Percentiles rank a stretch among this genome's conserved stretches.
Evolutionary conservation across 495 filamentous ascomycete species (phyloP).

Genomic region (Talaromyces adpressus): DNA sequence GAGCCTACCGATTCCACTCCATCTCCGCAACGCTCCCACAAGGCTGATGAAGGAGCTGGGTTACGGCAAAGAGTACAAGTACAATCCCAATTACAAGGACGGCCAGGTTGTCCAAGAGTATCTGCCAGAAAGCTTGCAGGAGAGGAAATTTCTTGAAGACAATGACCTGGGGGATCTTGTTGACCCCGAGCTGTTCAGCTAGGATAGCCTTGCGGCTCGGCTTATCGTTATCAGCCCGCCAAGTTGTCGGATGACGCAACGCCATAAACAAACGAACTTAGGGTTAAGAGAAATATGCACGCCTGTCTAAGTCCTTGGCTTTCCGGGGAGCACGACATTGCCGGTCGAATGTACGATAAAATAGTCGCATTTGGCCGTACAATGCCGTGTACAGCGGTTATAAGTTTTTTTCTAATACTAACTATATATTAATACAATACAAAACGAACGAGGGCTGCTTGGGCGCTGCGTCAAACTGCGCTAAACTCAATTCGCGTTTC

Average conservation of each 20-base stretch:
- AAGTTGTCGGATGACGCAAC: background rate
- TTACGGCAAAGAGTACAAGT: constrained; percentile 89
- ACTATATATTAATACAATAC: too few relatives aligned
- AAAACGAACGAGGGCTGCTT: too few relatives aligned
- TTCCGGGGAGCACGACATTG: too few relatives aligned
- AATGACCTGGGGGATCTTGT: constrained; percentile 69
- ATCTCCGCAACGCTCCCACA: constrained; percentile 88
- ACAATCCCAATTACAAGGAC: constrained; percentile 81
- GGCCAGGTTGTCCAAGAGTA: constrained; percentile 89
- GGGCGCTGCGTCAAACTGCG: too few relatives aligned
- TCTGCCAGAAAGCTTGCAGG: constrained; percentile 65
- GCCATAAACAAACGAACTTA: too few relatives aligned
- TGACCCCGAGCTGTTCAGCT: constrained; percentile 48
- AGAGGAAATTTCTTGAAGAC: constrained; percentile 72
- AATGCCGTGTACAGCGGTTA: too few relatives aligned
- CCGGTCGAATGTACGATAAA: too few relatives aligned
- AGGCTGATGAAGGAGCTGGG: constrained; percentile 88
- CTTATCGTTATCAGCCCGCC: background rate
- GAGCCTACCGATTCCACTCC: constrained; percentile 71
- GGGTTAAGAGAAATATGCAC: too few relatives aligned
- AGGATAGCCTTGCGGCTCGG: background rate
- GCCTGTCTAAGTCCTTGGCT: too few relatives aligned
- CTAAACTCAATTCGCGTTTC: too few relatives aligned
- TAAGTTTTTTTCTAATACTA: too few relatives aligned
- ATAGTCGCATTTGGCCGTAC: too few relatives aligned